These are phyloP conservation scores for Coemansia reversa DNA, from an alignment of 192 early-diverging fungal genomes.

Conservation along the genomic window DNA sequence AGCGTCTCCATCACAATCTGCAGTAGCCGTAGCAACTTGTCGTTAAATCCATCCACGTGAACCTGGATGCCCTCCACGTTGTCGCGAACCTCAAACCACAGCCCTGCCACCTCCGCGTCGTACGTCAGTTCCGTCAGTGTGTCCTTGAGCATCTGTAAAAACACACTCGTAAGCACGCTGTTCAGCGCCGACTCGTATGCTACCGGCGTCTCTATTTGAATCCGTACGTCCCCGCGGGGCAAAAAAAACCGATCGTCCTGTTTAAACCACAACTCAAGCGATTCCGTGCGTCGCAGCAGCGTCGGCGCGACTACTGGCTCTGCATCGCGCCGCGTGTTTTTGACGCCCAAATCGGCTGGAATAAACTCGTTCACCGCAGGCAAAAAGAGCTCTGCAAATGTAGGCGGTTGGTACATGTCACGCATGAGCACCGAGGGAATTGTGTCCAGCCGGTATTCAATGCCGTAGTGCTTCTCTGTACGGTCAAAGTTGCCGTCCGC, in stretches of 20 bases:
- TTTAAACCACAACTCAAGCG: slow-evolving; percentile 86
- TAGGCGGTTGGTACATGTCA: slow-evolving; percentile 34
- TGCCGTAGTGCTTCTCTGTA: slow-evolving; percentile 79
- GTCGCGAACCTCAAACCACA: slow-evolving; percentile 73
- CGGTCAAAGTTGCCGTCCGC: slow-evolving; percentile 46
- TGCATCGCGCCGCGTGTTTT: slow-evolving; percentile 16
- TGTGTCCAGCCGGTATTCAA: slow-evolving; percentile 68
- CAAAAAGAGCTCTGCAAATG: slow-evolving; percentile 39
- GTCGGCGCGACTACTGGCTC: slow-evolving; percentile 18
- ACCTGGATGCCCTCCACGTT: slow-evolving; percentile 72
- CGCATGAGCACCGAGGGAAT: slow-evolving; percentile 58
- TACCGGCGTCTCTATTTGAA: slow-evolving; percentile 71
- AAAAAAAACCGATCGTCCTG: slow-evolving; percentile 92
- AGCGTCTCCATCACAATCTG: slow-evolving; percentile 70
- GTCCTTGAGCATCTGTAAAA: slow-evolving; percentile 79
- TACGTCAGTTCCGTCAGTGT: slow-evolving; percentile 84
- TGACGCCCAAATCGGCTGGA: slow-evolving; percentile 76
- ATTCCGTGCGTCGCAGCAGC: slow-evolving; percentile 31
- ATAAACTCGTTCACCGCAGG: slow-evolving; percentile 83
- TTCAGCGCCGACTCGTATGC: slow-evolving; percentile 72
- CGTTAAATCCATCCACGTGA: slow-evolving; percentile 79
- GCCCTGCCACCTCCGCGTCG: slow-evolving; percentile 85
- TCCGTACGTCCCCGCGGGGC: slow-evolving; percentile 80
- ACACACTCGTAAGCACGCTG: slow-evolving; percentile 70
- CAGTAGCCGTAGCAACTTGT: slow-evolving; percentile 75